Percentiles rank a stretch among this genome's conserved stretches.
These are phyloP conservation scores for Helicostylum pulchrum DNA, from an alignment of 192 early-diverging fungal species.

Conservation along the genomic window DNA sequence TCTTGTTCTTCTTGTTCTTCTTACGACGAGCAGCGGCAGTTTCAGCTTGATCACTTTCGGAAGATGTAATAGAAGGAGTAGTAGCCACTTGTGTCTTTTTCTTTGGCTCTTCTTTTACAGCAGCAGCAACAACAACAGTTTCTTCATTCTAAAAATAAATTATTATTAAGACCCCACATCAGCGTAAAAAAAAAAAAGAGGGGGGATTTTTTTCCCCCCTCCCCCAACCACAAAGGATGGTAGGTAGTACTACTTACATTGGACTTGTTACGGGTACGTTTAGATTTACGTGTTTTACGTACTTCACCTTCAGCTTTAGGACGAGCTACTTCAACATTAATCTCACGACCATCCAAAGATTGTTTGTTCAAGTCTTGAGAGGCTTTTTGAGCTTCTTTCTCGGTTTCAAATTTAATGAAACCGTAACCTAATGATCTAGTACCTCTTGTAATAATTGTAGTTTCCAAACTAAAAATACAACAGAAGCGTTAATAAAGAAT, in stretches of 20 bases:
- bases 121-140: neutral
- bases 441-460: slow-evolving; percentile 78
- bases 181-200: no score
- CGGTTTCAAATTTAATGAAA: slow-evolving; percentile 81
- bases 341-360: slow-evolving; percentile 80
- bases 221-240: neutral
- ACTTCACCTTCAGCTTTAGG: slow-evolving; percentile 42
- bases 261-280: slow-evolving; percentile 9
- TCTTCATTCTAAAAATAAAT: neutral
- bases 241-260: neutral
- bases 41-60: neutral
- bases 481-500: neutral
- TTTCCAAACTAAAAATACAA: slow-evolving; percentile 52
- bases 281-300: slow-evolving; percentile 15
- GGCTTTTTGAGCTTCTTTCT: slow-evolving; percentile 69
- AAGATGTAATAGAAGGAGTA: neutral
- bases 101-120: neutral
- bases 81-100: neutral
- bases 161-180: no score
- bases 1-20: slow-evolving; percentile 29
- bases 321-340: slow-evolving; percentile 89
- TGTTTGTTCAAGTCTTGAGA: slow-evolving; percentile 70
- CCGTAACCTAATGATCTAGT: slow-evolving; percentile 90
- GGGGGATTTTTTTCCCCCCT: neutral
- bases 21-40: neutral